A percentile compares a stretch with the other conserved stretches of the same genome.
Evolutionary conservation across 2,329 filamentous ascomycete genomes (phyloP).

Genomic region (Dothiorella sarmentorum): DNA sequence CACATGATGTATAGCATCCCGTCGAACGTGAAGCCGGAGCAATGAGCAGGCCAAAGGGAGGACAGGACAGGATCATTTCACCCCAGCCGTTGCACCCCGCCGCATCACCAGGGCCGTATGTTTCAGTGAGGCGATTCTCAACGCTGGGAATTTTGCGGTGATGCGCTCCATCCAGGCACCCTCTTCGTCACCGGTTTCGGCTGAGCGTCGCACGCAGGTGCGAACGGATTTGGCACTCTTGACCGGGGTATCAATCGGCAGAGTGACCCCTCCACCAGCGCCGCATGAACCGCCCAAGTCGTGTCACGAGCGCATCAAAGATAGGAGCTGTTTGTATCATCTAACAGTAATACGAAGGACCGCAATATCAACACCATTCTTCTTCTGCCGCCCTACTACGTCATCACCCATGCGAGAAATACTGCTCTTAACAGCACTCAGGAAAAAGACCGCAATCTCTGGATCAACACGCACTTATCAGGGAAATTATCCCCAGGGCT

Average conservation of each 20-base stretch:
- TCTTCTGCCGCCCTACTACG: constrained; percentile 12
- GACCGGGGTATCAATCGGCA: constrained; percentile 4
- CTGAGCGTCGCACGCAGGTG: constrained; percentile 6
- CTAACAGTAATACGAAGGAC: constrained; percentile 17
- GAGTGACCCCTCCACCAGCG: not conserved
- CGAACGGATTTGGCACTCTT: constrained; percentile 14
- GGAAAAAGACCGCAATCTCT: constrained; percentile 2
- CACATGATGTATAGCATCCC: constrained; percentile 41
- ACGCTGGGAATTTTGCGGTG: constrained; percentile 8
- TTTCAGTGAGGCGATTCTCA: not conserved
- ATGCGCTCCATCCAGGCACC: not conserved
- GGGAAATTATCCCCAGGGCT: constrained; percentile 6
- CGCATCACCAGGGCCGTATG: not conserved
- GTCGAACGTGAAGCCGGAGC: constrained; percentile 40
- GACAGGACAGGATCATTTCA: not conserved
- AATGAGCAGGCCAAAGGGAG: constrained; percentile 5
- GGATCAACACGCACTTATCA: not conserved
- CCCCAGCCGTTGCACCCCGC: constrained; percentile 1
- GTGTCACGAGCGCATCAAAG: constrained; percentile 7
- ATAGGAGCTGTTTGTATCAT: constrained; percentile 15
- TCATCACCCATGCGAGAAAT: constrained; percentile 8
- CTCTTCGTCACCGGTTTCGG: constrained; percentile 2
- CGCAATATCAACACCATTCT: constrained; percentile 17
- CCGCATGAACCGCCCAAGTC: constrained; percentile 6
- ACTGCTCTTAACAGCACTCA: constrained; percentile 4